Evolutionary conservation across 345 rosid species (phyloP).

Genomic region (Boechera stricta): DNA sequence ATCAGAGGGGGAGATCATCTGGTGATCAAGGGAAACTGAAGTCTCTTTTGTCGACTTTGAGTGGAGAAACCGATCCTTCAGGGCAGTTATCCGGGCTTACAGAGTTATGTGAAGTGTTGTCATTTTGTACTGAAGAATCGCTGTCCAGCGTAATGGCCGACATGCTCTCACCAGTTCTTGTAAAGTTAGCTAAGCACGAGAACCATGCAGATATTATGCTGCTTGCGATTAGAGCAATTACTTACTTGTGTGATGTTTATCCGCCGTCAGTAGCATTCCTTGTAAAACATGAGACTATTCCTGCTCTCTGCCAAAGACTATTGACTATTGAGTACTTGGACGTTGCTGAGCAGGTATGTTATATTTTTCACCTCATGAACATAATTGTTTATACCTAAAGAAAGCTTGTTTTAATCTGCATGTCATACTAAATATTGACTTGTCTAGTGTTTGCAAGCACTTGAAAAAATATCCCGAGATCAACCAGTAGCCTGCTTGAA

Average conservation of each 20-base stretch:
- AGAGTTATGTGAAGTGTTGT: constrained; percentile 87
- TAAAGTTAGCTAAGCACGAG: constrained; percentile 67
- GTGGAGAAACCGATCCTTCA: constrained; percentile 64
- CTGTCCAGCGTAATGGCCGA: constrained; percentile 70
- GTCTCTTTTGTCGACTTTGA: constrained; percentile 58
- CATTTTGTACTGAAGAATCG: constrained; percentile 86
- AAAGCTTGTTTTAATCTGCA: constrained; percentile 5
- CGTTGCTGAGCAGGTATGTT: constrained; percentile 90
- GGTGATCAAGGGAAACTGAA: constrained; percentile 73
- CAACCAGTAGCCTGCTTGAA: constrained; percentile 86
- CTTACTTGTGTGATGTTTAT: constrained; percentile 88
- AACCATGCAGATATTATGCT: constrained; percentile 73
- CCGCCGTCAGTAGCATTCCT: constrained; percentile 76
- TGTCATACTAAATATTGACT: constrained; percentile 26
- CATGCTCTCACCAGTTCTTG: constrained; percentile 75
- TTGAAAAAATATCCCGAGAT: constrained; percentile 92
- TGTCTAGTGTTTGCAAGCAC: constrained; percentile 91
- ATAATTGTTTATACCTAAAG: neutral
- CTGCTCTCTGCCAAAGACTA: constrained; percentile 83
- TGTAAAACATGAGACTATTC: constrained; percentile 76
- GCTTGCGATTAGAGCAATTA: constrained; percentile 81
- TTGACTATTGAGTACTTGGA: constrained; percentile 82
- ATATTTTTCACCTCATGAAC: neutral
- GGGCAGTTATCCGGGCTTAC: constrained; percentile 67
- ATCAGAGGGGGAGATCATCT: constrained; percentile 71